Percentiles rank a stretch among this genome's conserved stretches.
Conservation (phyloP, 2,329 filamentous ascomycete species). For the Lachnellula subtilissima region DNA sequence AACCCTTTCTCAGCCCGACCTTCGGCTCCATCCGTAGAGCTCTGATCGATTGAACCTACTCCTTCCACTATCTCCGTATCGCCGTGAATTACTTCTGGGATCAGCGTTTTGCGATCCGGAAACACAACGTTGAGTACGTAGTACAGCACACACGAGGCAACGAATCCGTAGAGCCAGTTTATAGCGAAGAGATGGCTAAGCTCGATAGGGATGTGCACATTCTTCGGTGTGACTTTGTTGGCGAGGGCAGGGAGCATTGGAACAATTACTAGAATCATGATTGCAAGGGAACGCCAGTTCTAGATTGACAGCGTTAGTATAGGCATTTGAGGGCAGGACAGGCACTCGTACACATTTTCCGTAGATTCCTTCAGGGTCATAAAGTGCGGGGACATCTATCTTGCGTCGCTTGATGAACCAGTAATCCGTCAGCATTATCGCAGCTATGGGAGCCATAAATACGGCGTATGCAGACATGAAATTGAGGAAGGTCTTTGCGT, state of each 20-base stretch:
- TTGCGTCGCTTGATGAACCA: constrained; percentile 28
- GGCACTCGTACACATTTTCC: constrained; percentile 4
- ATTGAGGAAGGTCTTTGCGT: constrained; percentile 22
- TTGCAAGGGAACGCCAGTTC: constrained; percentile 9
- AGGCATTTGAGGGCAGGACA: neutral
- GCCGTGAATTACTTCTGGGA: constrained; percentile 4
- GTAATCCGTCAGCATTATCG: constrained; percentile 32
- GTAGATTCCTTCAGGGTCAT: constrained; percentile 17
- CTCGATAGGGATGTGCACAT: constrained; percentile 5
- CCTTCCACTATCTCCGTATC: constrained; percentile 4
- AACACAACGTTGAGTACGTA: constrained; percentile 8
- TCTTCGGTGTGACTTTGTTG: constrained; percentile 7
- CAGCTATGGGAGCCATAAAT: constrained; percentile 33
- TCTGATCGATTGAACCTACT: neutral
- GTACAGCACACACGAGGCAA: constrained; percentile 8
- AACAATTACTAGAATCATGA: constrained; percentile 6
- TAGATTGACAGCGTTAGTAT: neutral
- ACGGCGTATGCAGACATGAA: constrained; percentile 29
- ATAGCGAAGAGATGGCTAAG: constrained; percentile 6
- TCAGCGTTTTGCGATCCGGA: constrained; percentile 3
- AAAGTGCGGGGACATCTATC: constrained; percentile 32
- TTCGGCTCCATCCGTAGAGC: constrained; percentile 2
- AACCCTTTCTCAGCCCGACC: constrained; percentile 5
- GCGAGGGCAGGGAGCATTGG: constrained; percentile 11
- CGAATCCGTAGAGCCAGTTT: constrained; percentile 13